Evolutionary conservation across 2,329 filamentous ascomycete species (phyloP), one percentile per base, ranked within the genome.

Genomic region (Eurotiales sp.): DNA sequence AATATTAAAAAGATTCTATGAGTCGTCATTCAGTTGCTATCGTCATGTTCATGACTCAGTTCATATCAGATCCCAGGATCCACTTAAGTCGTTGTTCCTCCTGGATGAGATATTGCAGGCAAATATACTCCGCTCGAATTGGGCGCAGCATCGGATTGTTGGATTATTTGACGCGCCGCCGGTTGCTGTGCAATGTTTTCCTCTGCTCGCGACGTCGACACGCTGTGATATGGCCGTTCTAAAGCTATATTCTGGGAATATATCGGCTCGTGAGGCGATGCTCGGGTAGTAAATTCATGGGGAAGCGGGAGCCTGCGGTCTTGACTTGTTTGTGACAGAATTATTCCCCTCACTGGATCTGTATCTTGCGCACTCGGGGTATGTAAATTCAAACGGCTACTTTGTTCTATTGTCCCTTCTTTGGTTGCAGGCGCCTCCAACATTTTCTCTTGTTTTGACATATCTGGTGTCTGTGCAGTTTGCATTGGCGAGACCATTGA

Each of bases 401-500:
- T 22, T 46, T n/a, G 37, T 19, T 30, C 37, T 8, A 32, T 30
- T 22, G 40, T 23, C 14, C 29, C 15, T 6, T 47, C 43, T 27
- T 40, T 53, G 3, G 37, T 29, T 14, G 23, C 15, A 19, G 41
- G 27, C n/a, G 34, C 37, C 12, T 51, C 53, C 30, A 43, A 30
- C 21, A 22, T 6, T 29, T 60, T 30, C 22, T 59, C 61, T 25
- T 56, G 52, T 34, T 52, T 58, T 11, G 54, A 51, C 40, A 55
- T 32, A 29, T 58, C 56, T 8, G 51, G 53, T 3, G 52, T 53
- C 15, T 56, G 55, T 22, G 51, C 55, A 41, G 53, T 52, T 8
- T 55, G 25, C 36, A 56, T 59, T 19, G 59, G 51, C 12, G 56
- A 51, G 27, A 64, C 61, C 8, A 60, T 48, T 22, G 59, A 34